Conservation (phyloP, 345 rosid genomes). For the Brassica napus region Da-Ae NC_063442.1:3087501-3088000, state of each 20-base stretch:
- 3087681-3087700: too few species aligned
- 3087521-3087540: too few species aligned
- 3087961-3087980: slow-evolving; percentile 66
- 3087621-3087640: slow-evolving; percentile 47
- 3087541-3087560: too few species aligned
- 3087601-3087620: slow-evolving; percentile 93
- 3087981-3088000: slow-evolving; percentile 80
- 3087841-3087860: slow-evolving; percentile 73
- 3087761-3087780: not conserved
- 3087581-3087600: too few species aligned
- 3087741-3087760: not conserved
- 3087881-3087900: slow-evolving; percentile 91
- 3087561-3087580: too few species aligned
- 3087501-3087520: too few species aligned
- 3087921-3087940: slow-evolving; percentile 89
- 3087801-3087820: slow-evolving; percentile 88
- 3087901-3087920: slow-evolving; percentile 92
- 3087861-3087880: slow-evolving; percentile 72
- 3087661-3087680: slow-evolving; percentile 75
- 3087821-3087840: slow-evolving; percentile 73
- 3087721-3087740: slow-evolving; percentile 14
- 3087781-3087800: slow-evolving; percentile 28
- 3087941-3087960: slow-evolving; percentile 83
- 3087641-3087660: slow-evolving; percentile 70
- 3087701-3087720: not conserved